phyloP scores from a whole-genome alignment of 78 protist species.

The Parvularia atlantis region DNA sequence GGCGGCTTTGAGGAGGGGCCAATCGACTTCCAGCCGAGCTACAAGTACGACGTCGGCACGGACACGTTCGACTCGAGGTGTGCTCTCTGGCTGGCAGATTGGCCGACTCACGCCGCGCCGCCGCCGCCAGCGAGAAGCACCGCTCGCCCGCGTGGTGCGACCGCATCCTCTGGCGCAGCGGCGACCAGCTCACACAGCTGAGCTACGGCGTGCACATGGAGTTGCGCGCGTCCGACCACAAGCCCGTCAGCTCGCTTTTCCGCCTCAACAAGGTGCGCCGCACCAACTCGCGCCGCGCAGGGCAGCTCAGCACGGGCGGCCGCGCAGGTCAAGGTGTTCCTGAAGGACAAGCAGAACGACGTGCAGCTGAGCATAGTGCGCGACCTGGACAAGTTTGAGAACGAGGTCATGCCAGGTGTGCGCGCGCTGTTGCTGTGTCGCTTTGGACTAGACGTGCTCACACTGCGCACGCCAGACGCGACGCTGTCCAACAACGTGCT shows the following conservation, averaged over 20 bases:
- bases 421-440: too few species aligned
- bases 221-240: constrained; percentile 61
- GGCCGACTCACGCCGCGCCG: too few species aligned
- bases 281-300: too few species aligned
- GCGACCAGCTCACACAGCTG: neutral
- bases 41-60: constrained; percentile 66
- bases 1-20: constrained; percentile 61
- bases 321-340: constrained; percentile 41
- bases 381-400: constrained; percentile 59
- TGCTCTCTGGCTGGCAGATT: too few species aligned
- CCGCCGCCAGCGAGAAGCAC: constrained; percentile 5
- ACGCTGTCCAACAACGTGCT: constrained; percentile 16
- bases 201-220: constrained; percentile 3
- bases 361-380: constrained; percentile 28
- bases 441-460: too few species aligned
- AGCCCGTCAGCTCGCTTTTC: constrained; percentile 53
- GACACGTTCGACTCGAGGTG: constrained; percentile 48
- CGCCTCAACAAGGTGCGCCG: too few species aligned
- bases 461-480: too few species aligned
- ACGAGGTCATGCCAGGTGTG: constrained; percentile 57
- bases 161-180: constrained; percentile 4
- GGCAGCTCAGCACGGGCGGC: too few species aligned
- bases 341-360: neutral
- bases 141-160: constrained; percentile 29
- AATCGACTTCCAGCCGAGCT: constrained; percentile 71